Conservation (phyloP, 2,329 filamentous ascomycete species). For the Aspergillus sp. region DNA sequence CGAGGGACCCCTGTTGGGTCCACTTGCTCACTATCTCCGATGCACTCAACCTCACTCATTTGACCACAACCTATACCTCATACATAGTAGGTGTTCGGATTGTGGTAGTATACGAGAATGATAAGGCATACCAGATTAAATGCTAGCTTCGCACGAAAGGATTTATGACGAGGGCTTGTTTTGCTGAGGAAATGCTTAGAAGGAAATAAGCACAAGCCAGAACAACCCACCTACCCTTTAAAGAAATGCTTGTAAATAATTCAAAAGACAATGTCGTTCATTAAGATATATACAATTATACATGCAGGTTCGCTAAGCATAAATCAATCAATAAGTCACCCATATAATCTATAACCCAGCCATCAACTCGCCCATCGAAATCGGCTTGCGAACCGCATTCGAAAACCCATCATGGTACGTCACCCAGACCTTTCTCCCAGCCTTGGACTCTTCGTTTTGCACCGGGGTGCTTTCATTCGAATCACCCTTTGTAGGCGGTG, state of each 20-base stretch:
- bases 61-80: too few species aligned
- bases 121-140: too few species aligned
- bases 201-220: too few species aligned
- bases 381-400: conserved; percentile 85
- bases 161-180: too few species aligned
- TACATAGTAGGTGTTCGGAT: too few species aligned
- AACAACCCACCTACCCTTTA: too few species aligned
- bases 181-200: too few species aligned
- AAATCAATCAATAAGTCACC: conserved; percentile 6
- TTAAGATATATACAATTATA: neutral
- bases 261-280: neutral
- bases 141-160: too few species aligned
- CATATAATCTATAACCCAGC: conserved; percentile 26
- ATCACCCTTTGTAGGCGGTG: conserved; percentile 35
- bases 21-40: too few species aligned
- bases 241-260: neutral
- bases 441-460: conserved; percentile 28
- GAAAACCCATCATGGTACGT: conserved; percentile 87
- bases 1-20: too few species aligned
- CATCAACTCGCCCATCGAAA: conserved; percentile 76
- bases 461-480: conserved; percentile 16
- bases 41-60: too few species aligned
- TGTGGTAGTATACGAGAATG: too few species aligned
- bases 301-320: conserved; percentile 5
- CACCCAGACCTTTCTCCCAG: conserved; percentile 69